phyloP scores from a whole-genome alignment of 305 asterid species.

The Salvia sclarea region DNA sequence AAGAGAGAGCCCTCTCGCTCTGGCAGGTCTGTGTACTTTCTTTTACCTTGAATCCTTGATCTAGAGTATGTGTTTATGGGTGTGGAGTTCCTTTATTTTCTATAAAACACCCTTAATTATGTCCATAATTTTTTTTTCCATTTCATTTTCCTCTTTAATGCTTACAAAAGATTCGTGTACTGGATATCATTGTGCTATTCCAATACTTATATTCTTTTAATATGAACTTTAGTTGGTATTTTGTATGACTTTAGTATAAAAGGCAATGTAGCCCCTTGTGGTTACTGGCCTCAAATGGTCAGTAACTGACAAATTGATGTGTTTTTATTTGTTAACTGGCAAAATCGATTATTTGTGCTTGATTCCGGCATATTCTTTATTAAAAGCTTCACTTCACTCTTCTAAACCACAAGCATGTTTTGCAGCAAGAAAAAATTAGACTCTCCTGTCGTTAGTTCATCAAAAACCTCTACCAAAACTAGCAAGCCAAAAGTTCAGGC shows the following conservation, averaged over 20 bases:
- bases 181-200: constrained; percentile 13
- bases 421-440: constrained; percentile 68
- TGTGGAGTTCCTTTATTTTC: constrained; percentile 16
- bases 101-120: constrained; percentile 8
- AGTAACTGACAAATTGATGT: constrained; percentile 20
- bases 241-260: background rate
- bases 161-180: constrained; percentile 24
- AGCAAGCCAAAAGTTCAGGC: constrained; percentile 48
- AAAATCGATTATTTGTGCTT: background rate
- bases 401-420: constrained; percentile 37
- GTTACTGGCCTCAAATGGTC: constrained; percentile 30
- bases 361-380: constrained; percentile 6
- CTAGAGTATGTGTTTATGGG: constrained; percentile 7
- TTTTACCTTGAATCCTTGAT: background rate
- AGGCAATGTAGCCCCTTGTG: background rate
- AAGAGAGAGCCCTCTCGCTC: constrained; percentile 59
- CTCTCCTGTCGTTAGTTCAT: constrained; percentile 43
- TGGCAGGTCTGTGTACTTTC: constrained; percentile 52
- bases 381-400: constrained; percentile 17
- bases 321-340: too few species aligned
- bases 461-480: constrained; percentile 41
- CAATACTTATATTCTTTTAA: constrained; percentile 3
- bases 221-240: constrained; percentile 8
- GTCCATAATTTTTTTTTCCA: background rate
- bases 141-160: background rate